Conservation (phyloP, 768 basidiomycete species). For the Infundibulicybe gibba region DNA sequence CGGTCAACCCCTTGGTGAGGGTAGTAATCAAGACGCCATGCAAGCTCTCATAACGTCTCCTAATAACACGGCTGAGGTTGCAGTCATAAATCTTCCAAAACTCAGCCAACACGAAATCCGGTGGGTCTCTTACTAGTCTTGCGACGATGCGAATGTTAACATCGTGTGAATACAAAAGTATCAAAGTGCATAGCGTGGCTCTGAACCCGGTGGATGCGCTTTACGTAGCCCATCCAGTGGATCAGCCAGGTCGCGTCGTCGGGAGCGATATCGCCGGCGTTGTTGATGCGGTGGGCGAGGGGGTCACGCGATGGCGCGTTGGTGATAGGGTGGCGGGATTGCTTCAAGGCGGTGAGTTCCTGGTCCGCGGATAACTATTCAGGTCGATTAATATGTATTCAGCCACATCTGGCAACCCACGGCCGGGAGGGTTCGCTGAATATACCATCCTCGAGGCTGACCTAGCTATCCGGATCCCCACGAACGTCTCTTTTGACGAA, state of each 20-base stretch:
- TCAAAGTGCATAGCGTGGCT: slow-evolving; percentile 26
- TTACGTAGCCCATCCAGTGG: slow-evolving; percentile 19
- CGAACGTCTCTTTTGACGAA: slow-evolving; percentile 23
- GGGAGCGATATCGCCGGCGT: slow-evolving; percentile 32
- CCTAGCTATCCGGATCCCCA: slow-evolving; percentile 22
- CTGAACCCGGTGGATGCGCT: slow-evolving; percentile 31
- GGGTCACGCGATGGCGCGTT: slow-evolving; percentile 21
- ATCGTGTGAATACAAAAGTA: slow-evolving; percentile 6
- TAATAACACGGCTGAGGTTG: slow-evolving; percentile 21
- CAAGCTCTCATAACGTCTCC: slow-evolving; percentile 24
- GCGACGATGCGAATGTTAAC: background rate
- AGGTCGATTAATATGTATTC: background rate
- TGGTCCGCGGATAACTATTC: background rate
- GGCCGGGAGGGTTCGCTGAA: slow-evolving; percentile 31
- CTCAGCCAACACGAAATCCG: slow-evolving; percentile 23
- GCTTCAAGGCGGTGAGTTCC: slow-evolving; percentile 25
- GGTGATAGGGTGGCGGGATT: slow-evolving; percentile 30
- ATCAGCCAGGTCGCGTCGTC: slow-evolving; percentile 24
- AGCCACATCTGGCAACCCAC: slow-evolving; percentile 27
- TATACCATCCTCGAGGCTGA: slow-evolving; percentile 28
- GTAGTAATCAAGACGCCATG: slow-evolving; percentile 8
- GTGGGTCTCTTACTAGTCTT: slow-evolving; percentile 12
- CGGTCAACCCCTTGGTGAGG: too few relatives aligned
- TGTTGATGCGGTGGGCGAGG: slow-evolving; percentile 24
- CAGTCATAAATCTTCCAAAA: slow-evolving; percentile 21